Evolutionary conservation across 768 basidiomycete genomes (phyloP).

Genomic region (Mycena crocata): DNA sequence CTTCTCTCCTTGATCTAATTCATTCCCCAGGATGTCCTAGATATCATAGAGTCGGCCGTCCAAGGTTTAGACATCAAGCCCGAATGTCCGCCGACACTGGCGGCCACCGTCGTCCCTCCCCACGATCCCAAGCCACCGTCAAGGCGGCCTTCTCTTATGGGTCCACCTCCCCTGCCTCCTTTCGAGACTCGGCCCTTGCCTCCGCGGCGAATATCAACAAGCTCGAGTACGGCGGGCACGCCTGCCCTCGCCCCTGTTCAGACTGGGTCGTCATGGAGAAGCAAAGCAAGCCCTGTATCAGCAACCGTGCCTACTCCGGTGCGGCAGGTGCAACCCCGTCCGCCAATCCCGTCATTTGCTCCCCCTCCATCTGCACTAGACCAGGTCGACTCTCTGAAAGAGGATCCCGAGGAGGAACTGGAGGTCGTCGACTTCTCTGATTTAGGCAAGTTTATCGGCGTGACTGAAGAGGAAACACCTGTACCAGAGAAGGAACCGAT

Average conservation of each 20-base stretch:
- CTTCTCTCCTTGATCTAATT: slow-evolving; percentile 2
- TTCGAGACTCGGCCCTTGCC: slow-evolving; percentile 43
- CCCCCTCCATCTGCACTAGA: slow-evolving; percentile 53
- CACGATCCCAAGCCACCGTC: slow-evolving; percentile 8
- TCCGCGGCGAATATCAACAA: slow-evolving; percentile 42
- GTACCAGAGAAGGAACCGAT: slow-evolving; percentile 35
- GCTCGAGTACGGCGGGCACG: slow-evolving; percentile 34
- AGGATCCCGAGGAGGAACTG: slow-evolving; percentile 67
- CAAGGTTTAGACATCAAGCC: slow-evolving; percentile 20
- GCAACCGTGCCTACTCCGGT: slow-evolving; percentile 41
- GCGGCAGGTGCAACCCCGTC: slow-evolving; percentile 40
- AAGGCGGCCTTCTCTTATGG: slow-evolving; percentile 26
- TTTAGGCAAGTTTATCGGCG: slow-evolving; percentile 74
- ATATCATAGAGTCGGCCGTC: slow-evolving; percentile 32
- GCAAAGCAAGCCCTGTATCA: slow-evolving; percentile 53
- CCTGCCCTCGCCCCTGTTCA: slow-evolving; percentile 57
- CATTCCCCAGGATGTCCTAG: slow-evolving; percentile 29
- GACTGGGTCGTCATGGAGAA: slow-evolving; percentile 68
- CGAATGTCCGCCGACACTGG: slow-evolving; percentile 1
- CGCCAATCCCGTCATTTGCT: slow-evolving; percentile 31
- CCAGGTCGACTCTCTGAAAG: slow-evolving; percentile 57
- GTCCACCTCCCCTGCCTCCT: slow-evolving; percentile 36
- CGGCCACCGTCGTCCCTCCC: background rate
- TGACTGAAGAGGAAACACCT: slow-evolving; percentile 40
- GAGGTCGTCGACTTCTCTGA: slow-evolving; percentile 88